Evolutionary conservation across 345 rosid species (phyloP).

Genomic region (Clarkia xantiana): DNA sequence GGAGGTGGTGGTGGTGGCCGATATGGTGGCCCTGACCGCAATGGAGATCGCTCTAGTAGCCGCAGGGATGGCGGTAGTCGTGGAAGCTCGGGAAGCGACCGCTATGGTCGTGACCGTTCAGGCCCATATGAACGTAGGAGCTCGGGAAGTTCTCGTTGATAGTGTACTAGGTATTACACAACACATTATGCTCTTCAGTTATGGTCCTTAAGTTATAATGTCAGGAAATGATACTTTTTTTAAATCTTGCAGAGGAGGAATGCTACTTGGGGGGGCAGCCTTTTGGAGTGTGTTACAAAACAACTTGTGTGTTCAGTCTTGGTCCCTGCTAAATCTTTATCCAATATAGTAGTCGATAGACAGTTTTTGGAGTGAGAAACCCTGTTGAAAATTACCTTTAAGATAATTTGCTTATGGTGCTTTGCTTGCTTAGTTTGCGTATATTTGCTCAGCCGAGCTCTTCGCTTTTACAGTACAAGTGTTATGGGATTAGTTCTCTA

Average conservation of each 20-base stretch:
- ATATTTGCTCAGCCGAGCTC: conserved; percentile 11
- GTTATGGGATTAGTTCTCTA: no score
- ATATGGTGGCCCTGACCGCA: conserved; percentile 81
- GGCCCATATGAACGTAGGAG: conserved; percentile 77
- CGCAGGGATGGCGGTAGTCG: conserved; percentile 63
- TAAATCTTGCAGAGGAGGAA: conserved; percentile 8
- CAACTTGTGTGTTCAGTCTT: conserved; percentile 16
- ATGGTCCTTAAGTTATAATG: neutral
- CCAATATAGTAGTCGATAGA: conserved; percentile 9
- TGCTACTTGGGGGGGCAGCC: conserved; percentile 15
- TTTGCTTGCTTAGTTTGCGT: conserved; percentile 27
- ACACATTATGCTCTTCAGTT: neutral
- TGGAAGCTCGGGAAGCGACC: conserved; percentile 63
- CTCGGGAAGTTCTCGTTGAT: conserved; percentile 38
- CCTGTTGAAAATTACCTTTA: conserved; percentile 20
- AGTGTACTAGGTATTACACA: conserved; percentile 19
- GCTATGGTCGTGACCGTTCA: conserved; percentile 61
- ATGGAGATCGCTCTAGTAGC: conserved; percentile 63
- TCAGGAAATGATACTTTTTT: neutral
- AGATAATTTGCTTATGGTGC: conserved; percentile 25
- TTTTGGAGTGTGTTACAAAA: conserved; percentile 16
- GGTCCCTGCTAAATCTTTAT: conserved; percentile 23
- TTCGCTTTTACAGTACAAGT: no score
- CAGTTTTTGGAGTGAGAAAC: conserved; percentile 23
- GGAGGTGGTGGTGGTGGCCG: conserved; percentile 45